These are phyloP conservation scores for Thelonectria olida DNA, from an alignment of 2,329 filamentous ascomycete genomes.

Conservation along the genomic window DNA sequence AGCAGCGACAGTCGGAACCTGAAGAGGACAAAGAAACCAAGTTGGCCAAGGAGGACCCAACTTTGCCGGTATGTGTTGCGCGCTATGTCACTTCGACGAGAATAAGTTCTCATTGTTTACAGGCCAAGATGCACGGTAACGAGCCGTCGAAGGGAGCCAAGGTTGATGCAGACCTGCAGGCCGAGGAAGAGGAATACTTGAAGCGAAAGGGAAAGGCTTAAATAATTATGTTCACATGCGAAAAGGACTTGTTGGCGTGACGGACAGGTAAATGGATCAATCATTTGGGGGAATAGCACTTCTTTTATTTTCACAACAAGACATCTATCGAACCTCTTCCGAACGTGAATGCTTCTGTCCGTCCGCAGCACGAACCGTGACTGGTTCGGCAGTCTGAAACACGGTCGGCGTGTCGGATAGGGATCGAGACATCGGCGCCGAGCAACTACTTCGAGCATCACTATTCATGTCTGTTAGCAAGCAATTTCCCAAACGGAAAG, in stretches of 20 bases:
- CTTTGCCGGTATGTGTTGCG: conserved; percentile 56
- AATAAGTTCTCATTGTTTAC: neutral
- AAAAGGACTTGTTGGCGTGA: no score
- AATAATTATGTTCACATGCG: no score
- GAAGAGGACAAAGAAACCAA: conserved; percentile 53
- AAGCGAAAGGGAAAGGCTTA: conserved; percentile 62
- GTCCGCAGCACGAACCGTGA: no score
- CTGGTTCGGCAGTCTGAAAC: no score
- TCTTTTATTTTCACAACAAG: no score
- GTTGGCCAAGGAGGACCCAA: conserved; percentile 67
- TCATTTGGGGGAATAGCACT: no score
- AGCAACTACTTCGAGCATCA: conserved; percentile 17
- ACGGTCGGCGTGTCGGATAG: no score
- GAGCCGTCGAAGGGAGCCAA: conserved; percentile 77
- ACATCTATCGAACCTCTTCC: no score
- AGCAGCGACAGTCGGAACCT: neutral
- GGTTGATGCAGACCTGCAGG: conserved; percentile 73
- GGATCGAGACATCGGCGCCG: neutral
- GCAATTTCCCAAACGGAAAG: conserved; percentile 11
- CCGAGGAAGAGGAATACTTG: conserved; percentile 73
- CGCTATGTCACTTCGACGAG: neutral
- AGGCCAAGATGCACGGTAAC: conserved; percentile 75
- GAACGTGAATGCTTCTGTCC: no score
- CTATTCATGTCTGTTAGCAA: conserved; percentile 36
- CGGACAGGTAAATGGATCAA: no score